phyloP scores from a whole-genome alignment of 768 basidiomycete genomes.

The Mycena rosella region DNA sequence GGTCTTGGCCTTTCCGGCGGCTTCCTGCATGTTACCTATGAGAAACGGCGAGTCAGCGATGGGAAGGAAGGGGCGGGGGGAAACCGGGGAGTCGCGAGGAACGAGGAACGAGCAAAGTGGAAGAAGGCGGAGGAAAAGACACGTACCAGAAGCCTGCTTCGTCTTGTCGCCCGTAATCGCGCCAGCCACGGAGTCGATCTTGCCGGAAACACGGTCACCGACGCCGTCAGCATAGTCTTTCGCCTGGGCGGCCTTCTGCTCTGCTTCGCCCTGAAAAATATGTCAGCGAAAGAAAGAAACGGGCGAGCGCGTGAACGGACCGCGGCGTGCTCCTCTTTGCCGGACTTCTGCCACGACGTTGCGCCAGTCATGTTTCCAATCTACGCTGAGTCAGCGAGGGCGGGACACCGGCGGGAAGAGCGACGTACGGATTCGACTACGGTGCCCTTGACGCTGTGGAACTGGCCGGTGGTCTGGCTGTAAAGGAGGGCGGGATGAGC shows the following conservation, averaged over 20 bases:
- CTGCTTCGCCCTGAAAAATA: conserved; percentile 45
- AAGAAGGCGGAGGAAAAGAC: background rate
- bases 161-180: conserved; percentile 52
- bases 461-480: conserved; percentile 17
- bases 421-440: conserved; percentile 12
- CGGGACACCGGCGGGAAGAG: background rate
- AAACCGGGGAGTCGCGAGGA: background rate
- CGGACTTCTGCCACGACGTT: conserved; percentile 46
- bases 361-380: conserved; percentile 54
- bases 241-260: conserved; percentile 49
- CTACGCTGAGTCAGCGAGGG: background rate
- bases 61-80: background rate
- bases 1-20: conserved; percentile 19
- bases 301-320: conserved; percentile 23
- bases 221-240: conserved; percentile 52
- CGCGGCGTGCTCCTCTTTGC: conserved; percentile 52
- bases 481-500: background rate
- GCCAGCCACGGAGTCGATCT: conserved; percentile 49
- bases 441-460: conserved; percentile 21
- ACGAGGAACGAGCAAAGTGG: background rate
- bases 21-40: conserved; percentile 20
- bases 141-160: conserved; percentile 49
- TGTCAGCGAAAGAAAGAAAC: background rate
- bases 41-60: background rate
- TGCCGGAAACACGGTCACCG: conserved; percentile 49